Evolutionary conservation across 305 asterid species (phyloP), one percentile per base, ranked within the genome.

Genomic region (Ajuga reptans): DNA sequence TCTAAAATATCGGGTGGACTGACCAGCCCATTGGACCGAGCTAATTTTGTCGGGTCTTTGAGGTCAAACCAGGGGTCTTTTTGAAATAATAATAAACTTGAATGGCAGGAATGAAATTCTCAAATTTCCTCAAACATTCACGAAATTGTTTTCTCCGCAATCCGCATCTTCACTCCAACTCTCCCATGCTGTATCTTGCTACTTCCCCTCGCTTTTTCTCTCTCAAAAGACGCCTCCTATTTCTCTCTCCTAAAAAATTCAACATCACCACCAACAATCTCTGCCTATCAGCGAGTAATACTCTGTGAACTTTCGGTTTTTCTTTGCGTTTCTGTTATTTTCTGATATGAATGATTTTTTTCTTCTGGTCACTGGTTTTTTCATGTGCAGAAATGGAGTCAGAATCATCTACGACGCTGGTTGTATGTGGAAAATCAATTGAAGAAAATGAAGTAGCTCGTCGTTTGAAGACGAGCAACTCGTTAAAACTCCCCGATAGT

Each of bases 351-450:
- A 21, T 21, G 27, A 21, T 21, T 21, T 21, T 21, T 2, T 21
- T 21, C 2, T 21, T 21, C 27, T 21, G 1, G 27, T 21, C 27
- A 21, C 27, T 21, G 27, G 1, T 3, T 31, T 31, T 58, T 54
- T 37, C 16, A 11, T 53, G 12, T 70, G 76, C 79, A 82, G 90
- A 68, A 73, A 90, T 90, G 97, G 91, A 83, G 59, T 74, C 82
- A 7, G 79, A 75, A 18, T 76, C 87, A 54, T 34, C 75, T 5
- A 68, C 85, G 8, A 55, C 50, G 8, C 75, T 92, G 75, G 82
- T 87, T 51, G 76, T 90, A 4, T 78, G 82, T 51, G 97, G 97
- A 16, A 90, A 90, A 81, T 84, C 97, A 46, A 36, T 15, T 27
- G 79, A 47, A 5, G 97, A 88, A 33, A 83, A 82, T 5, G 93